These are phyloP conservation scores for Perkinsus chesapeaki DNA, from an alignment of 169 alveolate genomes.

Conservation along the genomic window DNA sequence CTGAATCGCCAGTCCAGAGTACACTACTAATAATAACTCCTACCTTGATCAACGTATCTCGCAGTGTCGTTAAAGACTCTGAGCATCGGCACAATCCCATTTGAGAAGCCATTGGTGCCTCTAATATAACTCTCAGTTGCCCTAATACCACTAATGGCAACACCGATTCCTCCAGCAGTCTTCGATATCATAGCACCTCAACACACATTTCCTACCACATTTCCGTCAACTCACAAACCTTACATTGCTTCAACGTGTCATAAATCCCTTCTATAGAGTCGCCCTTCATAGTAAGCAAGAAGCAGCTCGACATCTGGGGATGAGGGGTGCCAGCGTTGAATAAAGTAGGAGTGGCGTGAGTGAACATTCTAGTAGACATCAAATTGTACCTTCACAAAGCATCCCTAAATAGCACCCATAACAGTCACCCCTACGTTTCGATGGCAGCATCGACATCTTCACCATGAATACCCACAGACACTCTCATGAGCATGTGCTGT, in stretches of 20 bases:
- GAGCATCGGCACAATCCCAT: constrained; percentile 98
- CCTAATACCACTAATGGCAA: constrained; percentile 88
- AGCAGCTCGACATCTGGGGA: constrained; percentile 94
- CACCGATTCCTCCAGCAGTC: constrained; percentile 98
- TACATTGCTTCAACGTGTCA: constrained; percentile 79
- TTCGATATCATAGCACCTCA: constrained; percentile 89
- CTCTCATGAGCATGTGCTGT: constrained; percentile 95
- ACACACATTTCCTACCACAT: not conserved
- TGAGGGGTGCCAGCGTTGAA: constrained; percentile 93
- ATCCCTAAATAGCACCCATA: constrained; percentile 46
- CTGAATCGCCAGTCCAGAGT: constrained; percentile 35
- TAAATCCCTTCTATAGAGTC: constrained; percentile 96
- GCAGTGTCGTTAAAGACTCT: constrained; percentile 91
- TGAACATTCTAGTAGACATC: constrained; percentile 89
- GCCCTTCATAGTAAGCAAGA: constrained; percentile 81
- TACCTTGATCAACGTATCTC: constrained; percentile 85
- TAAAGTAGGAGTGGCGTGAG: constrained; percentile 98
- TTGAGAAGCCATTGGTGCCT: constrained; percentile 95
- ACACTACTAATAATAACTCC: not conserved
- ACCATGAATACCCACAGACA: constrained; percentile 90
- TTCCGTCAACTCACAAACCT: not conserved
- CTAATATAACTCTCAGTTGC: constrained; percentile 91
- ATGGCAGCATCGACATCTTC: constrained; percentile 62
- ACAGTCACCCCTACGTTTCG: constrained; percentile 22
- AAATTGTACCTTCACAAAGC: constrained; percentile 58